These are phyloP conservation scores for Gomphus bonarii DNA, from an alignment of 1,284 basidiomycete species.

Conservation along the genomic window DNA sequence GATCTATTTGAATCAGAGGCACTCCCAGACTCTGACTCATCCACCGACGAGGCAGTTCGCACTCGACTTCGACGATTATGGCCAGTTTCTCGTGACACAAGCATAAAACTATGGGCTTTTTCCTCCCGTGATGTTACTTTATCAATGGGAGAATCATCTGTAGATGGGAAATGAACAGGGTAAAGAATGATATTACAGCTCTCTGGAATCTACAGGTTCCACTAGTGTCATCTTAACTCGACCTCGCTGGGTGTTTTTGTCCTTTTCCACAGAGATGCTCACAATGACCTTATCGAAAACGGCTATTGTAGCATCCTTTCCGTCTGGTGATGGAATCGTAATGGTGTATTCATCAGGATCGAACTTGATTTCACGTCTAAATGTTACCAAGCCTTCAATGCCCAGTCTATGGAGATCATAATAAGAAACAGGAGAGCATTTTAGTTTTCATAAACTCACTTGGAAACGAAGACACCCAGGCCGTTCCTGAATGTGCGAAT, in stretches of 20 bases:
- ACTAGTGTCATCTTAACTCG: constrained; percentile 84
- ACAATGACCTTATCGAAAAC: constrained; percentile 94
- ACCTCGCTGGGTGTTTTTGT: constrained; percentile 88
- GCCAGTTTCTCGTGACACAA: constrained; percentile 5
- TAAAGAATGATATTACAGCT: constrained; percentile 4
- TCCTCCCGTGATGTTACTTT: background rate
- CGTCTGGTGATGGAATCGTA: constrained; percentile 44
- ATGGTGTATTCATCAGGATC: constrained; percentile 89
- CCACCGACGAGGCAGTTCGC: background rate
- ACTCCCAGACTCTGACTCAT: background rate
- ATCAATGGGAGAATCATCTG: background rate
- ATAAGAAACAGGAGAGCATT: background rate
- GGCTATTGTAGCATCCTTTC: constrained; percentile 49
- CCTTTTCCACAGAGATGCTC: constrained; percentile 87
- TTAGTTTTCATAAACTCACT: constrained; percentile 41
- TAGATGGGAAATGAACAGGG: background rate
- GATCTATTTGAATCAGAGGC: background rate
- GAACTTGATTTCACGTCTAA: constrained; percentile 82
- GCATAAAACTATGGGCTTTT: constrained; percentile 9
- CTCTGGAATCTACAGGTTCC: constrained; percentile 46
- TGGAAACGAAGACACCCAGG: constrained; percentile 88
- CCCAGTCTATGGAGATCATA: constrained; percentile 53
- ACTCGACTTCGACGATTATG: background rate
- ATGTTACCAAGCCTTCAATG: constrained; percentile 88
- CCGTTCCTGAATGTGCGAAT: constrained; percentile 94